Evolutionary conservation across 345 rosid genomes (phyloP), one percentile per base, ranked within the genome.

Genomic region (Populus ilicifolia): DNA sequence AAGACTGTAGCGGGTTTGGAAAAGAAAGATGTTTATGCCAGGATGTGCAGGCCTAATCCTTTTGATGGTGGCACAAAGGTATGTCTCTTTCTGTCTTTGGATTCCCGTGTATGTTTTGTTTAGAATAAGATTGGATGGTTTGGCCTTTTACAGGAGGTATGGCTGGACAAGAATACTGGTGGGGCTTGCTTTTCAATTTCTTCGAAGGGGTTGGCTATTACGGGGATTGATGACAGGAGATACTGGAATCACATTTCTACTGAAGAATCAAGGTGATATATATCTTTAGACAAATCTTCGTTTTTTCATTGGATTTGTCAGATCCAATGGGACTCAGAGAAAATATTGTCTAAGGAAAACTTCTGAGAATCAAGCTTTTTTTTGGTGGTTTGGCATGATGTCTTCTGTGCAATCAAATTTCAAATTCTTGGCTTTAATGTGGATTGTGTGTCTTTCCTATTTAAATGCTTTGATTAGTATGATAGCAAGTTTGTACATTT

Each of bases 181-280:
- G 89, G 88, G n/a, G 62, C 89, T 66, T 90, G 90, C 72, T 46
- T 91, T 12, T 90, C 91, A 8, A 80, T 93, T 46, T 90, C 92
- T 70, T 85, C 90, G 11, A 89, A 84, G 82, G 86, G 87, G 0
- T 77, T 93, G 66, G 80, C 78, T 27, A 93, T 93, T n/a, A 93
- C 92, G 0, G 94, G 96, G 36, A 90, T 89, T 39, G 93, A 91
- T 86, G 96, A 93, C 73, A 79, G 92, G 82, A 85, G 94, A 83
- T 87, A 93, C 62, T 93, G 96, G 97, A 90, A 73, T 78, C 88
- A 76, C 12, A 78, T 92, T 43, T 74, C 89, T 5, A 85, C 88
- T 0, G 88, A 85, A 38, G 94, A 92, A 79, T 92, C 93, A 35
- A 90, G 92, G 96, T 89, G 77, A 62, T 52, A 43, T 50, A 17